These are phyloP conservation scores for Cucurbitaria berberidis DNA, from an alignment of 2,329 filamentous ascomycete species.

Conservation along the genomic window DNA sequence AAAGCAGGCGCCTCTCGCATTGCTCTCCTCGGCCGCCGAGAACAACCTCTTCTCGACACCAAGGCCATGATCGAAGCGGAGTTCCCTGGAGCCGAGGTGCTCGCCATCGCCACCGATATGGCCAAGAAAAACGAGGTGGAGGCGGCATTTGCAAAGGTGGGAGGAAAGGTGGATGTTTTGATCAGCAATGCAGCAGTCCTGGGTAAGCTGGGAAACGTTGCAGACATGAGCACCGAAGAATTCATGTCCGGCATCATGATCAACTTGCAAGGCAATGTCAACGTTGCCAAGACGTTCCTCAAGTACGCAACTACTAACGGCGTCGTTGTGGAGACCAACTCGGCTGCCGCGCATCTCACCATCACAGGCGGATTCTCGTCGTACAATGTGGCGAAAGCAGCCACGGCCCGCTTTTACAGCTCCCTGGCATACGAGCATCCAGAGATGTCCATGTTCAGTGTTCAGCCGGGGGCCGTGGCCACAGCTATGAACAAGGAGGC, in stretches of 20 bases:
- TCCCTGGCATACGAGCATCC: constrained; percentile 48
- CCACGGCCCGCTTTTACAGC: constrained; percentile 45
- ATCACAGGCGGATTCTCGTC: constrained; percentile 15
- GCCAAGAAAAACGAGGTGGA: constrained; percentile 23
- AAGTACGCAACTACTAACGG: constrained; percentile 20
- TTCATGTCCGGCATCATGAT: constrained; percentile 17
- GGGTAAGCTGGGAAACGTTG: constrained; percentile 9
- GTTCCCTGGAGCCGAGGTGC: constrained; percentile 17
- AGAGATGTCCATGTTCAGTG: constrained; percentile 43
- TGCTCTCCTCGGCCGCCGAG: constrained; percentile 52
- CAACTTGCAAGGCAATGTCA: constrained; percentile 26
- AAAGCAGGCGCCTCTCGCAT: constrained; percentile 54
- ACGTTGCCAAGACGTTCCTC: constrained; percentile 31
- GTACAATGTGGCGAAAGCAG: constrained; percentile 49
- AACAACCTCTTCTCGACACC: constrained; percentile 42
- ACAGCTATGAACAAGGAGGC: constrained; percentile 44
- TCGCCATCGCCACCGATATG: constrained; percentile 22
- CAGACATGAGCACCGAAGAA: constrained; percentile 4
- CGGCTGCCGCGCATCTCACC: constrained; percentile 23
- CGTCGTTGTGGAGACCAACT: constrained; percentile 28
- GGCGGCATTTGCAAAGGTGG: constrained; percentile 17
- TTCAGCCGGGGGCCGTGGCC: constrained; percentile 53
- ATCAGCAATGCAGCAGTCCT: constrained; percentile 29
- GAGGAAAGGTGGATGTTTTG: constrained; percentile 27
- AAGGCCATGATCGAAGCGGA: constrained; percentile 39